These are phyloP conservation scores for Saitoella complicata DNA, from an alignment of 805 yeast species.

Conservation along the genomic window DNA sequence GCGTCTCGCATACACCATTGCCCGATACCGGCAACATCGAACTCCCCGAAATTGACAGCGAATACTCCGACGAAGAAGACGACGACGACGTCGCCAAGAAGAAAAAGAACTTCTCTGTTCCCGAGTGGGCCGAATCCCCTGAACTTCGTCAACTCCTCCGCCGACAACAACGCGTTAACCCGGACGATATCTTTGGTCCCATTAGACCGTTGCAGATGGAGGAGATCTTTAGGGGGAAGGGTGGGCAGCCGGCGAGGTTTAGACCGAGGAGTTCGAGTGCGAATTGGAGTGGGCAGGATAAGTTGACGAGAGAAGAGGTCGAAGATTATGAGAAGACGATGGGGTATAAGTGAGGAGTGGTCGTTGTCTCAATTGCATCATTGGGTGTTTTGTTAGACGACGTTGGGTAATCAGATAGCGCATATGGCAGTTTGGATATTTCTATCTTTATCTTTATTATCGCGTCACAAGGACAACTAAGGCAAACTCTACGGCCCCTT, in stretches of 20 bases:
- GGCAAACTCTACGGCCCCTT: neutral
- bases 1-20: conserved; percentile 2
- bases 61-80: conserved; percentile 6
- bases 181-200: conserved; percentile 57
- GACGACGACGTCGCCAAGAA: conserved; percentile 32
- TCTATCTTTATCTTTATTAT: too few relatives aligned
- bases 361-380: neutral
- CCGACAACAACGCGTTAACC: conserved; percentile 40
- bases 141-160: conserved; percentile 31
- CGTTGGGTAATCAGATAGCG: too few relatives aligned
- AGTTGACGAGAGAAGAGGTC: conserved; percentile 30
- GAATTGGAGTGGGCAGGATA: conserved; percentile 33
- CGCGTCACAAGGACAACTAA: conserved; percentile 4
- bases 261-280: conserved; percentile 42
- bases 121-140: conserved; percentile 51
- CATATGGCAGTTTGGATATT: too few relatives aligned
- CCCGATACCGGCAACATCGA: conserved; percentile 8
- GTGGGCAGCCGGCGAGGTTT: conserved; percentile 30
- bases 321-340: conserved; percentile 31
- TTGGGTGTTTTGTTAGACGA: neutral
- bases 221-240: conserved; percentile 37
- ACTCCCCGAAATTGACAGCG: conserved; percentile 19
- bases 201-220: conserved; percentile 53
- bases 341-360: conserved; percentile 22
- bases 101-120: conserved; percentile 28